Evolutionary conservation across 768 basidiomycete species (phyloP), one percentile per base, ranked within the genome.

Genomic region (Boletellus ananas): DNA sequence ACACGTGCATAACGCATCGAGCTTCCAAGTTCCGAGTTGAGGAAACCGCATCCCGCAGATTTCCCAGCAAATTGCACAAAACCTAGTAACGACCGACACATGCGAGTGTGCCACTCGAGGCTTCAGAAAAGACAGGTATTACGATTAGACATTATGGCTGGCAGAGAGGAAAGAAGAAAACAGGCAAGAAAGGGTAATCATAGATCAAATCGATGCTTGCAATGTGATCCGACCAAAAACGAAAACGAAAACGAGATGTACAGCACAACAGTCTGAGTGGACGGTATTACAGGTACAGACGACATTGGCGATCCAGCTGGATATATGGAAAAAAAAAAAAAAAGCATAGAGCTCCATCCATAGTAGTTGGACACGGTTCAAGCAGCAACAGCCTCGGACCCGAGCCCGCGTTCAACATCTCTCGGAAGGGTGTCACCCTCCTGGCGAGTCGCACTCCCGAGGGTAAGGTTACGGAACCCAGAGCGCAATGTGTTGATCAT

Each of bases 371-470:
- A 10, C 20, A 27, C 40, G 34, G 14, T 29, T 63, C 44, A 63
- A 47, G 49, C 44, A 16, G 51, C 17, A 17, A 48, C 23, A 5
- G 47, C 27, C 38, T 55, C 58, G 1, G 53, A 13, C 4, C 42
- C 58, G 5, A 50, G n/a, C 6, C 60, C 65, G 17, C 58, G 67
- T 29, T 65, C 65, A 11, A 60, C 54, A 25, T 69, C 66, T 17
- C 65, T 55, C 2, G 68, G 58, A 6, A 74, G 70, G 1, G 55
- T 55, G 13, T 60, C 60, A 14, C 47, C 46, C 27, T 69, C 66
- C 13, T 38, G 16, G 29, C 61, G 64, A 3, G 49, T 34, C 27
- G 54, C 12, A 36, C 40, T 49, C 6, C 57, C 45, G 4, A 55
- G 50, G 7, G 59, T 34, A 14, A 69, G 50, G 29, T 48, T 69